phyloP scores from a whole-genome alignment of 345 rosid genomes.

The Camelina laxa region DNA sequence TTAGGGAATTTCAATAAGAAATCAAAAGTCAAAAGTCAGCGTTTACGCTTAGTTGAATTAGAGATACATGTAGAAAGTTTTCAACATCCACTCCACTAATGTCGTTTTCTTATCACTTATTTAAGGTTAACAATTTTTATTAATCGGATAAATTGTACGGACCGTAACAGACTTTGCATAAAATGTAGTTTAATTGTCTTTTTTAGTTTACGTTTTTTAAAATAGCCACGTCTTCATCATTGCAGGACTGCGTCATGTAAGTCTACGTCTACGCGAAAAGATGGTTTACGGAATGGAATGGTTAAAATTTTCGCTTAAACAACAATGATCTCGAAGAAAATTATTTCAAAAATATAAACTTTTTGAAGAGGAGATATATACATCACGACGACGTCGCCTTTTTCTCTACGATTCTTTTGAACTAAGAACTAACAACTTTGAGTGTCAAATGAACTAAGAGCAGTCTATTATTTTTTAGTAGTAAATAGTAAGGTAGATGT shows the following conservation, averaged over 20 bases:
- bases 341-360: background rate
- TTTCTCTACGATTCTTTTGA: too few species aligned
- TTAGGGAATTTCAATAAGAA: background rate
- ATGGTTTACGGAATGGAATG: background rate
- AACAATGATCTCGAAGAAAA: too few species aligned
- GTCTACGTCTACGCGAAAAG: background rate
- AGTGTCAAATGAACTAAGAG: too few species aligned
- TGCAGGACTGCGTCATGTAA: background rate
- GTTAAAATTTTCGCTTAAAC: too few species aligned
- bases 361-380: background rate
- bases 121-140: background rate
- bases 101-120: conserved; percentile 27
- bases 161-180: conserved; percentile 13
- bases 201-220: background rate
- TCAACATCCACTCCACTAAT: conserved; percentile 47
- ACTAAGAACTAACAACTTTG: too few species aligned
- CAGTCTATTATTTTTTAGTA: too few species aligned
- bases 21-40: conserved; percentile 36
- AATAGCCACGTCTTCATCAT: background rate
- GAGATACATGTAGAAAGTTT: conserved; percentile 35
- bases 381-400: too few species aligned
- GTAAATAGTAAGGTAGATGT: too few species aligned
- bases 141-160: conserved; percentile 31
- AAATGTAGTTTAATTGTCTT: background rate
- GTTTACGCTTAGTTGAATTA: conserved; percentile 8